phyloP scores from a whole-genome alignment of 2,329 filamentous ascomycete genomes.

The Aspergillus pseudoviridinutans region DNA sequence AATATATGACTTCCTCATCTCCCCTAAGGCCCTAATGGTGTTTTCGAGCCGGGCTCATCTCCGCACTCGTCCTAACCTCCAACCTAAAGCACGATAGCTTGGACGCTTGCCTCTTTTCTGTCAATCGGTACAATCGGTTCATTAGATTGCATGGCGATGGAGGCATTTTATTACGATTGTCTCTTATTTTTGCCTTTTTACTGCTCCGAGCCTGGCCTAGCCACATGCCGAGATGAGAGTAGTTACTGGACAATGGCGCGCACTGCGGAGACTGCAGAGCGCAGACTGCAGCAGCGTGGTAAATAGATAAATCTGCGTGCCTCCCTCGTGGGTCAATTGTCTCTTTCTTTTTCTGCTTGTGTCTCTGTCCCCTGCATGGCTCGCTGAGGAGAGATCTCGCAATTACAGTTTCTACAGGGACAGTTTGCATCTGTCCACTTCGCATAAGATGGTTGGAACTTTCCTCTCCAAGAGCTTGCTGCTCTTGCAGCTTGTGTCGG shows the following conservation, averaged over 20 bases:
- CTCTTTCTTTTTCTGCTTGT: neutral
- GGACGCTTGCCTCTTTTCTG: neutral
- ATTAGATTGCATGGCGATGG: neutral
- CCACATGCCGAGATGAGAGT: neutral
- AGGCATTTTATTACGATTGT: neutral
- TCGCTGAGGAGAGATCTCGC: neutral
- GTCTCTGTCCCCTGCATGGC: neutral
- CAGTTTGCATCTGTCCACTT: neutral
- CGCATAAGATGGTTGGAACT: constrained; percentile 11
- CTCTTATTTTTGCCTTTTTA: neutral
- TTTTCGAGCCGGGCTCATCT: constrained; percentile 3
- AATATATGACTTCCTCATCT: neutral
- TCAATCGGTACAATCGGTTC: neutral
- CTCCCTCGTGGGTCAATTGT: neutral
- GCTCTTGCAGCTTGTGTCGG: constrained; percentile 22
- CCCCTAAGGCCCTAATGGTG: neutral
- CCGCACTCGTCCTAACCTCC: neutral
- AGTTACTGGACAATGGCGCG: neutral
- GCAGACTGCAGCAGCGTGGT: neutral
- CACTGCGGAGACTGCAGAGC: neutral
- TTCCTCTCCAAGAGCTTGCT: constrained; percentile 21
- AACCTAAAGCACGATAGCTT: neutral
- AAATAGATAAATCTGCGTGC: neutral
- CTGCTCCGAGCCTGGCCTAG: neutral
- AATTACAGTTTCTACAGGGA: neutral